Evolutionary conservation across 371 early-diverging fungal genomes (phyloP).

Genomic region (Smittium culicis): DNA sequence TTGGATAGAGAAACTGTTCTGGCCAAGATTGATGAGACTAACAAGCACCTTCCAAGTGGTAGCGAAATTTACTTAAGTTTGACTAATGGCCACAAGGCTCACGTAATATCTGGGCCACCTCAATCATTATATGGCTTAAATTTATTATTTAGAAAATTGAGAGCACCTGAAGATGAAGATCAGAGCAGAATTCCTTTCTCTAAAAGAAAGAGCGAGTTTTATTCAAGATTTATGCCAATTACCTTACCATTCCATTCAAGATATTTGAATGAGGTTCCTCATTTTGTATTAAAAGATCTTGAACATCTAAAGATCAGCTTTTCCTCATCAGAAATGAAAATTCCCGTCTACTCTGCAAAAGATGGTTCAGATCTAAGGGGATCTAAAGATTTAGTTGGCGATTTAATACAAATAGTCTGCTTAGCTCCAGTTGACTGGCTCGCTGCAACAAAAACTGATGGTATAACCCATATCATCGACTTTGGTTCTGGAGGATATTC

Average conservation of each 20-base stretch:
- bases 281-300: conserved; percentile 7
- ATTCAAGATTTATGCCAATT: conserved; percentile 63
- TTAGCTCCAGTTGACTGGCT: conserved; percentile 69
- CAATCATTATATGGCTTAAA: not conserved
- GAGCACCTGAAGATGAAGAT: conserved; percentile 52
- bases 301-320: conserved; percentile 28
- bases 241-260: conserved; percentile 68
- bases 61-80: not conserved
- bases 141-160: conserved; percentile 26
- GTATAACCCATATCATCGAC: conserved; percentile 75
- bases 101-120: not conserved
- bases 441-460: conserved; percentile 44
- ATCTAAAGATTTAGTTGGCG: conserved; percentile 18
- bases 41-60: conserved; percentile 42
- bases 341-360: conserved; percentile 64
- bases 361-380: conserved; percentile 35
- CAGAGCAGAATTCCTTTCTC: conserved; percentile 64
- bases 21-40: conserved; percentile 57
- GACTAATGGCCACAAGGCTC: not conserved
- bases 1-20: conserved; percentile 48
- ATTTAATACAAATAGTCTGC: conserved; percentile 62
- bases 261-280: conserved; percentile 43
- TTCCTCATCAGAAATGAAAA: conserved; percentile 37
- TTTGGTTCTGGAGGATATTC: conserved; percentile 84
- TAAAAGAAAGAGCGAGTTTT: conserved; percentile 57